Base-by-base conservation (phyloP, 192 early-diverging fungal species). In the Phlyctochytrium arcticum region DNA sequence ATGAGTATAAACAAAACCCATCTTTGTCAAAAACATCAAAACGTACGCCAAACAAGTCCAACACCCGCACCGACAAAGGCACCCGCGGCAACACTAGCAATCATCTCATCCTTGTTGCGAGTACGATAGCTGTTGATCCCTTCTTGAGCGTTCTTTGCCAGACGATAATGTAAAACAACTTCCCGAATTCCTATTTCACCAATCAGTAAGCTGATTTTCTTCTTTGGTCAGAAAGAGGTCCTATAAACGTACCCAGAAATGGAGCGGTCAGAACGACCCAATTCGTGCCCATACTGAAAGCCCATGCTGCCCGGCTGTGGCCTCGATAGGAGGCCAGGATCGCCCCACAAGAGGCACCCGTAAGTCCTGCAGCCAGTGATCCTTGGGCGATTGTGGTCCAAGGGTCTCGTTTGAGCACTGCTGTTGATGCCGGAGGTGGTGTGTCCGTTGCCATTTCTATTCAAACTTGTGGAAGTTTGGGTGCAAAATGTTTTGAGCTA, bases 211-310 rank as follows among this genome's bases (percentile, higher is more conserved):
- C 6, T 36, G 2, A 15, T 23, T 36, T 30, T 37, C 5, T 30
- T 4, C 12, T 15, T 15, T 10, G 17, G 29, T 4, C 15, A 53
- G 3, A 53, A 30, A 29, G 29, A 30, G 15, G 50, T 29, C 19
- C 50, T 19, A 29, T 0, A 17, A 24, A 21, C 65, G 19, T 65
- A 74, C 68, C 74, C 53, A 77, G 72, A 66, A 80, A 80, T 6
- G 78, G 78, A 17, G 67, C 47, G 17, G 67, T 66, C 2, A 75
- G 49, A 4, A 62, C 26, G 6, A 69, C 39, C 78, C 78, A 80
- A 62, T 80, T 80, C 17, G 62, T 57, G 32, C 69, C 74, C 72
- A 75, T 80, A 27, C 63, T 34, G 49, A 80, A 75, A 3, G 68
- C 67, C 33, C 60, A 76, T 15, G 71, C 73, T 8, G 66, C 47